Evolutionary conservation across 257 asterid species (phyloP), one percentile per base, ranked within the genome.

Genomic region (Solanum piurae): DNA sequence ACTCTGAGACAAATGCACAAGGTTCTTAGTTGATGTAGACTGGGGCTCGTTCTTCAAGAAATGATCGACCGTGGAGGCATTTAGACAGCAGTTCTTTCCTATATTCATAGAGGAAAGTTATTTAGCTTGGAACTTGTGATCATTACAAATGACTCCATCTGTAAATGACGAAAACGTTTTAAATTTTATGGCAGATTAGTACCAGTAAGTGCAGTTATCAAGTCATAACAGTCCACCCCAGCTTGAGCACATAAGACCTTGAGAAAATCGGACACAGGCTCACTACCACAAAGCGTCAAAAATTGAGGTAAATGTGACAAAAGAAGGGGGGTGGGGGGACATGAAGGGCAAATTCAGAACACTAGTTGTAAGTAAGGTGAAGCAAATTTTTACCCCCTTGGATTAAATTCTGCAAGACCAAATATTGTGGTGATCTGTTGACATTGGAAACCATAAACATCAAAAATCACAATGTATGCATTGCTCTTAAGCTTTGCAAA

Each of bases 1-100:
- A 96, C 99, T 94, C 77, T 96, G 99, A 89, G 99, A 94, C 92
- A 96, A 33, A 82, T 96, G 99, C 75, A 95, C 93, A 20, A 94
- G 91, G 91, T 96, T 96, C 92, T 94, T 96, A 3, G 98, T 94
- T 21, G 98, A 89, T 58, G 99, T 95, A 2, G 98, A 89, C 58
- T 96, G 99, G 21, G 98, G 98, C 85, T 94, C 98, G 49, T 95
- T 89, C 89, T 89, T 88, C 89, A 94, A 88, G 85, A 93, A 94
- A 60, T 89, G 36, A 12, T 95, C 94, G 1, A 94, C 91, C 0
- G 95, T 93, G 3, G 99, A 94, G 42, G 91, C 34, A 84, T 94
- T 95, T 60, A 96, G 93, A 88, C 99, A 96, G 14, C 99, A 96
- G 23, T 96, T 96, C 82, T 88, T 93, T 33, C 99, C 98, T 95